These are phyloP conservation scores for Fusarium algeriense DNA, from an alignment of 2,329 filamentous ascomycete genomes.

Conservation along the genomic window DNA sequence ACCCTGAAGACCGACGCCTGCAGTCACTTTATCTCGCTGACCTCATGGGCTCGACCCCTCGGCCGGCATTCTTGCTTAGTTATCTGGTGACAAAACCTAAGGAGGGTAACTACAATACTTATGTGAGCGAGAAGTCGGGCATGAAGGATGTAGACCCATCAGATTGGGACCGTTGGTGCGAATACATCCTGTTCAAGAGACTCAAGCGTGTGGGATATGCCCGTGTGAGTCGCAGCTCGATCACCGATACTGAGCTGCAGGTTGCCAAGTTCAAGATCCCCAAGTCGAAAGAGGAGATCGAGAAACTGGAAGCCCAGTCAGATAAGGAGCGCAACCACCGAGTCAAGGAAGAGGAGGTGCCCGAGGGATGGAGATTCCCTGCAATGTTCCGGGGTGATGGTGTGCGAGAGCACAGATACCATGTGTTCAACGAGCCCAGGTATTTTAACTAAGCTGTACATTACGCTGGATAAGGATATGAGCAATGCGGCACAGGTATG, in stretches of 20 bases:
- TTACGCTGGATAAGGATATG: background rate
- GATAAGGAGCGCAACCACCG: slow-evolving; percentile 68
- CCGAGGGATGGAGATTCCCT: slow-evolving; percentile 85
- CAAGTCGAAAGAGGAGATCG: slow-evolving; percentile 67
- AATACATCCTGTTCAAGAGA: slow-evolving; percentile 97
- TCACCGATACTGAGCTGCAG: slow-evolving; percentile 97
- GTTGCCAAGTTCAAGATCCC: slow-evolving; percentile 95
- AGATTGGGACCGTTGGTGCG: slow-evolving; percentile 98
- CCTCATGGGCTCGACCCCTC: slow-evolving; percentile 84
- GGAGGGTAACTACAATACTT: slow-evolving; percentile 96
- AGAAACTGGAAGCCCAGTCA: slow-evolving; percentile 55
- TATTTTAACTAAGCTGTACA: slow-evolving; percentile 65
- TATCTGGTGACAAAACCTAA: slow-evolving; percentile 93
- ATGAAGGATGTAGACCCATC: slow-evolving; percentile 95
- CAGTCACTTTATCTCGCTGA: slow-evolving; percentile 88
- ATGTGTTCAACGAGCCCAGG: slow-evolving; percentile 93
- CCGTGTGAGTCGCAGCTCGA: slow-evolving; percentile 86
- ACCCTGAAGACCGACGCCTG: slow-evolving; percentile 88
- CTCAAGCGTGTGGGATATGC: slow-evolving; percentile 90
- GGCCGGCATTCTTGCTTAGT: slow-evolving; percentile 86
- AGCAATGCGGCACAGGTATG: slow-evolving; percentile 14
- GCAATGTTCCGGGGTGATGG: slow-evolving; percentile 85
- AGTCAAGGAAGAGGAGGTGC: slow-evolving; percentile 79
- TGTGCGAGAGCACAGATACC: slow-evolving; percentile 89
- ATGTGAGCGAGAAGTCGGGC: slow-evolving; percentile 85